These are phyloP conservation scores for Trypanosoma lewisi DNA, from an alignment of 208 protist genomes.

Conservation along the genomic window DNA sequence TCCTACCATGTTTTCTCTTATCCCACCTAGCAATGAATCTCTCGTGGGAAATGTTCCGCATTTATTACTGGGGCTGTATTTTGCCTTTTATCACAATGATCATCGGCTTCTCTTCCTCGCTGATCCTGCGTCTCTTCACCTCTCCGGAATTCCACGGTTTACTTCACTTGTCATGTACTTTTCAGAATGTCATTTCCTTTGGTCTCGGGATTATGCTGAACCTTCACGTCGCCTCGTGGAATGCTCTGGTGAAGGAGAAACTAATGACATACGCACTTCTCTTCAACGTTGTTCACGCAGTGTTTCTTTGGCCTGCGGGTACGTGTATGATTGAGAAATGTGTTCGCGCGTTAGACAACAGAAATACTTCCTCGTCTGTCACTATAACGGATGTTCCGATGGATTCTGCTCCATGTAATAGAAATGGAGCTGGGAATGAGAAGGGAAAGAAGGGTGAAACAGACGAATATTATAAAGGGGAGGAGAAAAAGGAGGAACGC, in stretches of 20 bases:
- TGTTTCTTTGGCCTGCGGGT: slow-evolving; percentile 46
- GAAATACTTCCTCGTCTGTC: background rate
- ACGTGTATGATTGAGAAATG: slow-evolving; percentile 37
- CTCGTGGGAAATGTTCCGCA: slow-evolving; percentile 28
- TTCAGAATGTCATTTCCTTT: slow-evolving; percentile 49
- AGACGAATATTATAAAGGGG: too few species aligned
- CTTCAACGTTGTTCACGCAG: slow-evolving; percentile 39
- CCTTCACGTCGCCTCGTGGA: slow-evolving; percentile 34
- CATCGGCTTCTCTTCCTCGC: slow-evolving; percentile 25
- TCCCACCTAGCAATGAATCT: slow-evolving; percentile 24
- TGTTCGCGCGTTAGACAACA: slow-evolving; percentile 12
- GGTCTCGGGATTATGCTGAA: slow-evolving; percentile 36
- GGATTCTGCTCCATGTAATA: too few species aligned
- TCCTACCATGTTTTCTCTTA: slow-evolving; percentile 26
- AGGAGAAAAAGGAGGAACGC: too few species aligned
- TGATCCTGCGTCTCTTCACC: slow-evolving; percentile 18
- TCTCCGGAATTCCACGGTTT: slow-evolving; percentile 30
- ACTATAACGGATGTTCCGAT: too few species aligned
- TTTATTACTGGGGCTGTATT: slow-evolving; percentile 47
- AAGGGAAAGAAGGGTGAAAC: background rate
- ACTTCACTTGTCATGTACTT: slow-evolving; percentile 39
- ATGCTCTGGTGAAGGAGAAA: slow-evolving; percentile 14
- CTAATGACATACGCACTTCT: slow-evolving; percentile 45
- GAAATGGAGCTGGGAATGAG: background rate
- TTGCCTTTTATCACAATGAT: slow-evolving; percentile 49